A percentile compares a stretch with the other conserved stretches of the same genome.
These are phyloP conservation scores for Lathyrus sativus DNA, from an alignment of 306 rosid species.

Conservation along the genomic window DNA sequence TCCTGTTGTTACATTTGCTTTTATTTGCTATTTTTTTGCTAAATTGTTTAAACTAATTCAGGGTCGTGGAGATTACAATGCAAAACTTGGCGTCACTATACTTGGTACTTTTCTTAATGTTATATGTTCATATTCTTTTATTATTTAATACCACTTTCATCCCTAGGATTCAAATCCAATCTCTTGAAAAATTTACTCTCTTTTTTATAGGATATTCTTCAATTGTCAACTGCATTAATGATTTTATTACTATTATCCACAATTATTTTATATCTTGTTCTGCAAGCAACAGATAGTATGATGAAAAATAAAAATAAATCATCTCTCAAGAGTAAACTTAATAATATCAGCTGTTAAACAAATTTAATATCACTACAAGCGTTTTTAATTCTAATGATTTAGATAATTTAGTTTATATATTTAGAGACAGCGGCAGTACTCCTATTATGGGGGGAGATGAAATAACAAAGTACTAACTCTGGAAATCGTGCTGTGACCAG, in stretches of 20 bases:
- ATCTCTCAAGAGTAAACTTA: background rate
- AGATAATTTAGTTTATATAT: background rate
- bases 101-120: conserved; percentile 58
- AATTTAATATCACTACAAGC: background rate
- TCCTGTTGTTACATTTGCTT: background rate
- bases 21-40: conserved; percentile 28
- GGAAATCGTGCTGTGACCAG: conserved; percentile 51
- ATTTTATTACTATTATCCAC: background rate
- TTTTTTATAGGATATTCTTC: background rate
- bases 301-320: background rate
- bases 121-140: conserved; percentile 14
- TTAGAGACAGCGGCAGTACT: background rate
- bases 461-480: conserved; percentile 10
- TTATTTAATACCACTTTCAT: background rate
- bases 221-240: background rate
- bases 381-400: background rate
- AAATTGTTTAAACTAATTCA: conserved; percentile 46
- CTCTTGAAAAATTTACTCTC: background rate
- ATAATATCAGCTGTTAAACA: background rate
- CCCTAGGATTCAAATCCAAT: background rate
- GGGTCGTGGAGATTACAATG: conserved; percentile 85
- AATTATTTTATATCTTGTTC: background rate
- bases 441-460: background rate
- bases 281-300: background rate
- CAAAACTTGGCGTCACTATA: conserved; percentile 88